Evolutionary conservation across 1,139 yeast genomes (phyloP).

Genomic region (Zygosaccharomyces pseudobailii): DNA sequence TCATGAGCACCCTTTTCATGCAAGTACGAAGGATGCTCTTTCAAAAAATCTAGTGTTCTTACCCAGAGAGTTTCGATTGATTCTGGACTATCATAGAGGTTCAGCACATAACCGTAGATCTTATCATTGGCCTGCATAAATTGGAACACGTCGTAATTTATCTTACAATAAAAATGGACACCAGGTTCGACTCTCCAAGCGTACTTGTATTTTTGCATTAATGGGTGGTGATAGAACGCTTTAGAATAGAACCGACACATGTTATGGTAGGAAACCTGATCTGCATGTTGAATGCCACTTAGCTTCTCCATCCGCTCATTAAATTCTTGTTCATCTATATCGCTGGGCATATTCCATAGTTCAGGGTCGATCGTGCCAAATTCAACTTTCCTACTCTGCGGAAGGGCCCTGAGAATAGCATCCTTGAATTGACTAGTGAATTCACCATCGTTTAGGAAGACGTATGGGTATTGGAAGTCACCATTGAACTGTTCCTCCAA

Average conservation of each 20-base stretch:
- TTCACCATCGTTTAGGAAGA: conserved; percentile 67
- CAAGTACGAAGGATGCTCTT: conserved; percentile 53
- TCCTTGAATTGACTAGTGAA: conserved; percentile 55
- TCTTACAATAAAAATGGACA: conserved; percentile 75
- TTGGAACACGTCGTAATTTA: conserved; percentile 68
- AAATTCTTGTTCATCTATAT: conserved; percentile 38
- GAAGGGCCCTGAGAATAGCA: conserved; percentile 39
- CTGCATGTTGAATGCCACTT: conserved; percentile 68
- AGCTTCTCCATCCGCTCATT: conserved; percentile 49
- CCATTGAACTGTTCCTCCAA: conserved; percentile 63
- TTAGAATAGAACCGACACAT: conserved; percentile 81
- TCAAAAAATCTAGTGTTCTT: conserved; percentile 49
- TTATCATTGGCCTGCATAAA: conserved; percentile 66
- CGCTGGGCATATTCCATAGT: conserved; percentile 63
- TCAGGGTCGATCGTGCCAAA: conserved; percentile 52
- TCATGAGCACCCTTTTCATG: conserved; percentile 64
- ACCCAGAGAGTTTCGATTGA: conserved; percentile 83
- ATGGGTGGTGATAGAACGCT: conserved; percentile 64
- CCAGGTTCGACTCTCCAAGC: conserved; percentile 91
- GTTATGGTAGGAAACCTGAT: conserved; percentile 65
- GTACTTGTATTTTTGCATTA: conserved; percentile 63
- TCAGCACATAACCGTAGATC: conserved; percentile 76
- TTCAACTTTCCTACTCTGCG: conserved; percentile 44
- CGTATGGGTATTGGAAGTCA: conserved; percentile 74
- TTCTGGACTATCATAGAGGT: conserved; percentile 67